Evolutionary conservation across 371 early-diverging fungal species (phyloP).

Genomic region (Coemansia sp.): DNA sequence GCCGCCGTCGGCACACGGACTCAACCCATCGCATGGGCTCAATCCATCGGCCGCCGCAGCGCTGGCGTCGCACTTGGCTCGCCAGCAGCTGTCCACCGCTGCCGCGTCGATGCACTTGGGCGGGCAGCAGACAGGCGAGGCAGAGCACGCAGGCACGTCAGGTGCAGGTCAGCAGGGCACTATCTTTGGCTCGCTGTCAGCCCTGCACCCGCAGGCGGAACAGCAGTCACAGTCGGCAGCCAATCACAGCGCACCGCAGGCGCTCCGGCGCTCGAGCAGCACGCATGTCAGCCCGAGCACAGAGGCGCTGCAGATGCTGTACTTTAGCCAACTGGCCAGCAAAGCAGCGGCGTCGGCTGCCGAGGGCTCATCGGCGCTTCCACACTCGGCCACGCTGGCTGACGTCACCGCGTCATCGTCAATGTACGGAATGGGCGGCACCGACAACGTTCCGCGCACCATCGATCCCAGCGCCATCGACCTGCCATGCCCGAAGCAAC

Average conservation of each 20-base stretch:
- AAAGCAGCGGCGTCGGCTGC: constrained; percentile 22
- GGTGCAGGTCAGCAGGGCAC: background rate
- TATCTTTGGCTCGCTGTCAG: background rate
- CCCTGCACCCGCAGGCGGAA: constrained; percentile 4
- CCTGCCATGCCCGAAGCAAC: constrained; percentile 9
- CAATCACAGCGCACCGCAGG: background rate
- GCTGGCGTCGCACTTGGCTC: constrained; percentile 33
- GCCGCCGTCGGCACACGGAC: background rate
- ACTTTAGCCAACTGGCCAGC: constrained; percentile 41
- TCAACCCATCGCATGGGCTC: constrained; percentile 15
- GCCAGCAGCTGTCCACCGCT: constrained; percentile 31
- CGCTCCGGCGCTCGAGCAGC: constrained; percentile 6
- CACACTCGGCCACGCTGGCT: constrained; percentile 14
- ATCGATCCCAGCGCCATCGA: constrained; percentile 49
- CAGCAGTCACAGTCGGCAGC: constrained; percentile 5
- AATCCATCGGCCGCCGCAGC: constrained; percentile 30
- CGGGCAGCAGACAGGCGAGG: background rate
- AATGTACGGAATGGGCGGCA: constrained; percentile 8
- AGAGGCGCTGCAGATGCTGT: constrained; percentile 46
- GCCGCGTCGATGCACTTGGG: constrained; percentile 5
- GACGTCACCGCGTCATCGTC: constrained; percentile 8
- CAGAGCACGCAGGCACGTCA: background rate
- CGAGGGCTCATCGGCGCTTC: constrained; percentile 4
- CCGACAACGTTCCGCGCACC: constrained; percentile 32
- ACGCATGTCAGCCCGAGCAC: background rate